These are phyloP conservation scores for Xylaria sp. DNA, from an alignment of 2,329 filamentous ascomycete species.

Conservation along the genomic window DNA sequence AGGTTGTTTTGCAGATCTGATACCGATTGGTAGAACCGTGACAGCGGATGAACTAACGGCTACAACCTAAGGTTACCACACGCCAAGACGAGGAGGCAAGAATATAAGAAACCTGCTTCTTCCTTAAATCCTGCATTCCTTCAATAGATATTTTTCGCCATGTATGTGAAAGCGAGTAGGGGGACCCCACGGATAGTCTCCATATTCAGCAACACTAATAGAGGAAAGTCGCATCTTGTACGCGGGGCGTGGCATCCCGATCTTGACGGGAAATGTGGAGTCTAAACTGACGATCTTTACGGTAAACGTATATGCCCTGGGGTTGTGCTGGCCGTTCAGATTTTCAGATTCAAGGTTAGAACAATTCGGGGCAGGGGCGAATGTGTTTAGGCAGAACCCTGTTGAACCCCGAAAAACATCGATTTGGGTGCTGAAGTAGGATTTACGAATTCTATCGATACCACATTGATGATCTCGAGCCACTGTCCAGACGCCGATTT, in stretches of 20 bases:
- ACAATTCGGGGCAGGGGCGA: conserved; percentile 3
- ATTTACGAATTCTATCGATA: neutral
- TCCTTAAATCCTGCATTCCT: conserved; percentile 5
- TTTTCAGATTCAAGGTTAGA: neutral
- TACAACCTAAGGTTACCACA: conserved; percentile 11
- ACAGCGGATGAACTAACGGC: conserved; percentile 12
- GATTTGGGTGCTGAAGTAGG: conserved; percentile 1
- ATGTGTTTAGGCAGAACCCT: neutral
- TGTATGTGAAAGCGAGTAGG: neutral
- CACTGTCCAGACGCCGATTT: neutral
- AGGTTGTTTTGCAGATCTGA: conserved; percentile 10
- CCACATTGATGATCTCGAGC: neutral
- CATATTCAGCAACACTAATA: neutral
- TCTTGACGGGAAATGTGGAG: conserved; percentile 4
- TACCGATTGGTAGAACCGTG: conserved; percentile 9
- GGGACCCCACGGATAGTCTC: neutral
- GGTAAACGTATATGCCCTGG: neutral
- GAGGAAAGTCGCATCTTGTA: conserved; percentile 6
- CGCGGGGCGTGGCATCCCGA: neutral
- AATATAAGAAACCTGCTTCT: neutral
- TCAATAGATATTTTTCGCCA: conserved; percentile 10
- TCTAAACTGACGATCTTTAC: neutral
- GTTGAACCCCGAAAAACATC: neutral
- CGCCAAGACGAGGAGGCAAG: neutral
- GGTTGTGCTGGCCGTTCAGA: neutral